phyloP scores from a whole-genome alignment of 2,329 filamentous ascomycete genomes.

The Aspergillus pseudoglaucus region DNA sequence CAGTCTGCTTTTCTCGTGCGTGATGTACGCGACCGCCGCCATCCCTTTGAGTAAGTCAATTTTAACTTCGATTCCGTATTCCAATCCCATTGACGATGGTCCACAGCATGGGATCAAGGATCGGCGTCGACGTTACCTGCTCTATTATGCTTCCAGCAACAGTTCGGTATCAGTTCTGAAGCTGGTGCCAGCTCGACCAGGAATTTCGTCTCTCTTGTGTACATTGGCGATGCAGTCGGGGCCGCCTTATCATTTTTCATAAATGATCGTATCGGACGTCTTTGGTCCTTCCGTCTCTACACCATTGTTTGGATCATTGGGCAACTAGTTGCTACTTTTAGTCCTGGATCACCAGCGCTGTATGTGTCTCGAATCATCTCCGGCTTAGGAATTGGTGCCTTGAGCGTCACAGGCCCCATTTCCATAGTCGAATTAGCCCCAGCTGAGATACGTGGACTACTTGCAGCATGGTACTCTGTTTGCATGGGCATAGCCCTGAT shows the following conservation, averaged over 20 bases:
- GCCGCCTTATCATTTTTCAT: slow-evolving; percentile 33
- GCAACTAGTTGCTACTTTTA: slow-evolving; percentile 14
- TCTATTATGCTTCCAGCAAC: slow-evolving; percentile 30
- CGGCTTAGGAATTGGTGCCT: slow-evolving; percentile 34
- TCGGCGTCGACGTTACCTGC: slow-evolving; percentile 26
- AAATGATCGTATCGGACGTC: slow-evolving; percentile 35
- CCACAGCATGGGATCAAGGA: slow-evolving; percentile 29
- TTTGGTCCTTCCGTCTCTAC: slow-evolving; percentile 38
- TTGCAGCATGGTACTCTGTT: slow-evolving; percentile 34
- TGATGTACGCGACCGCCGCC: slow-evolving; percentile 6
- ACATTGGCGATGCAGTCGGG: slow-evolving; percentile 26
- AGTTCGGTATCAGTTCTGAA: slow-evolving; percentile 28
- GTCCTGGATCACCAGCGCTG: slow-evolving; percentile 18
- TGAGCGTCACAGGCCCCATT: slow-evolving; percentile 34
- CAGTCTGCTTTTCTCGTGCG: slow-evolving; percentile 3
- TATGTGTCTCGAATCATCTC: slow-evolving; percentile 34
- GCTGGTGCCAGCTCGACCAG: slow-evolving; percentile 20
- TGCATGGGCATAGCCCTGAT: slow-evolving; percentile 31
- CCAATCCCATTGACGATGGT: not conserved
- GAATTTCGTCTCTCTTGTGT: slow-evolving; percentile 35
- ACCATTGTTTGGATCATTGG: slow-evolving; percentile 19
- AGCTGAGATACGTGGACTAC: slow-evolving; percentile 33
- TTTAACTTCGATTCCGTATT: not conserved
- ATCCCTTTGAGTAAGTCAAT: slow-evolving; percentile 14
- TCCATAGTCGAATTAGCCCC: slow-evolving; percentile 38